Evolutionary conservation across 805 yeast species (phyloP).

Genomic region (Candida boidinii): DNA sequence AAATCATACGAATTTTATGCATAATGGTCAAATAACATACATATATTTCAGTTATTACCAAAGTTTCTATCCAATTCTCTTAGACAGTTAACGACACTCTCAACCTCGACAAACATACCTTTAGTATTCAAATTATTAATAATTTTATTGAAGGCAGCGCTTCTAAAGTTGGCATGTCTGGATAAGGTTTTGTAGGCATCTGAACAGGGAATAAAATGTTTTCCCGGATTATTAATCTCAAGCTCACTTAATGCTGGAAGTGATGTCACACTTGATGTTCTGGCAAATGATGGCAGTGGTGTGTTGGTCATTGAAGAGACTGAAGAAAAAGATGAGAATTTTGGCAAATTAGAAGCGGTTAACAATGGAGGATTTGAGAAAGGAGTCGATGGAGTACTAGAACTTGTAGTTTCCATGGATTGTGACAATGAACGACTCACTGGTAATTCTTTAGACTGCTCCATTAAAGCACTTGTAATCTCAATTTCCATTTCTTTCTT

Average conservation of each 20-base stretch:
- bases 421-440: not conserved
- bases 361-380: not conserved
- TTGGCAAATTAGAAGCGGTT: too few relatives aligned
- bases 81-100: slow-evolving; percentile 76
- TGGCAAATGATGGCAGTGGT: slow-evolving; percentile 8
- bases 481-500: too few relatives aligned
- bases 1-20: too few relatives aligned
- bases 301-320: slow-evolving; percentile 5
- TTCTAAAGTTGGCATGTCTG: slow-evolving; percentile 67
- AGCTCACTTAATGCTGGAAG: slow-evolving; percentile 19
- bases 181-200: slow-evolving; percentile 86
- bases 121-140: slow-evolving; percentile 70
- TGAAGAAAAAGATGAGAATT: not conserved
- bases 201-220: slow-evolving; percentile 72
- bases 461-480: too few relatives aligned
- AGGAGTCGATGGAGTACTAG: not conserved
- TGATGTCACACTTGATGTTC: slow-evolving; percentile 5
- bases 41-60: slow-evolving; percentile 15
- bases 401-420: not conserved
- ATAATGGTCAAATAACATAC: not conserved
- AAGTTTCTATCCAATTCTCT: slow-evolving; percentile 71
- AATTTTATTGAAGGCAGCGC: slow-evolving; percentile 64
- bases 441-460: too few relatives aligned
- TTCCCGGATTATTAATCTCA: slow-evolving; percentile 24
- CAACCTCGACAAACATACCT: slow-evolving; percentile 91